Base-by-base conservation (phyloP, 176 grass and related monocot genomes). In the Avena atlantica region DNA sequence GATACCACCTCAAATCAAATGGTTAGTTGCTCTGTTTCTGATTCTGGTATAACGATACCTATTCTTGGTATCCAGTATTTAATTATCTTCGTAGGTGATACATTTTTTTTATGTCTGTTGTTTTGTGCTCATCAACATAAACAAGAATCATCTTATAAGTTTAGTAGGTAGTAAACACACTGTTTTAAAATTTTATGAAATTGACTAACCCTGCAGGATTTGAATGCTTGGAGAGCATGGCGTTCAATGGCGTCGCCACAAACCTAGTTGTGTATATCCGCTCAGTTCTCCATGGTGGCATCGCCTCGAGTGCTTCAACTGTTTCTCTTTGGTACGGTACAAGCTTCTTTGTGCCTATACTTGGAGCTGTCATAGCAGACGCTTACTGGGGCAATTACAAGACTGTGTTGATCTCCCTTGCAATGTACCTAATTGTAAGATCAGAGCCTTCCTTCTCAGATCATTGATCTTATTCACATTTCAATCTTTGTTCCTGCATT, bases 141-240 rank as follows among this genome's bases (percentile, higher is more conserved):
- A 51, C 14, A 14, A 40, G 57, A 67, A 2, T 29, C 45, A 20
- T 69, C 5, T 49, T 8, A 49, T 62, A 27, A 17, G 24, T 80
- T 25, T 36, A 17, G 19, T 81, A 57, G 37, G 37, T 56, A 80
- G 20, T 85, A 52, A 87, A 72, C 42, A 84, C 10, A 25, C 62
- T 12, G 27, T 47, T 9, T 52, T 47, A 79, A 48, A 34, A 29
- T 21, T 42, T 17, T 50, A 63, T 79, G 19, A 4, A 74, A 86
- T 29, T 27, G 3, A 52, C 19, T 84, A 48, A 66, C 66, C 78
- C 4, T 91, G 82, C 80, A 98, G 93, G 89, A 57, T 52, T 95
- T 76, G 86, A 95, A 83, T 98, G 89, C 84, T 89, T 95, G 81
- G 93, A 98, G 49, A 95, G 95, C 88, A 91, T 95, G 72, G 91